Conservation (phyloP, 176 grass and related monocot genomes). For the Typha latifolia region DNA sequence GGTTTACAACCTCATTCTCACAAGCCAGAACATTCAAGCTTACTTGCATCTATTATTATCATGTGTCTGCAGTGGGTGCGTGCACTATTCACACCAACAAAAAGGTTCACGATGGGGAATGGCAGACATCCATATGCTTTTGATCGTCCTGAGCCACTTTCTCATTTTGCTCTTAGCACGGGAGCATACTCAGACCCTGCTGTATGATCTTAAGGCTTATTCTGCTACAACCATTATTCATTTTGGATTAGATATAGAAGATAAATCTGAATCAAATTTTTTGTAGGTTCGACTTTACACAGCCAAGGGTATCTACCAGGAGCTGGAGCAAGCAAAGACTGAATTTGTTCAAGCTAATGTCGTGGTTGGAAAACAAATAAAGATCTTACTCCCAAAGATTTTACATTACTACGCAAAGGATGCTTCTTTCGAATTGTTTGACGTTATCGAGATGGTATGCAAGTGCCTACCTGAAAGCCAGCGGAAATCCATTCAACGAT, state of each 20-base stretch:
- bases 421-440: constrained; percentile 45
- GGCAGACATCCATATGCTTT: constrained; percentile 58
- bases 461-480: constrained; percentile 58
- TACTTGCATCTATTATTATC: neutral
- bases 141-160: constrained; percentile 47
- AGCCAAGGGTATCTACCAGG: constrained; percentile 53
- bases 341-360: constrained; percentile 78
- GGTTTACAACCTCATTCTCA: too few species aligned
- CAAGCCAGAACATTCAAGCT: too few species aligned
- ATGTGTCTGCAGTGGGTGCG: constrained; percentile 45
- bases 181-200: constrained; percentile 89
- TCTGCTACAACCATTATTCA: neutral
- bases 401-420: constrained; percentile 77
- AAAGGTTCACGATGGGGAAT: constrained; percentile 38
- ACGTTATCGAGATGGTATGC: constrained; percentile 60
- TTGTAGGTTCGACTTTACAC: constrained; percentile 80
- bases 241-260: constrained; percentile 4
- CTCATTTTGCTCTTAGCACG: constrained; percentile 84
- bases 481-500: constrained; percentile 47
- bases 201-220: constrained; percentile 27
- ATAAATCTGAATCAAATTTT: constrained; percentile 8
- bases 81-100: constrained; percentile 40
- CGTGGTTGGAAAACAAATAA: constrained; percentile 43
- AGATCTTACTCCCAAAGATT: constrained; percentile 71
- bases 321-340: constrained; percentile 58